These are phyloP conservation scores for Colletotrichum siamense DNA, from an alignment of 2,329 filamentous ascomycete genomes.

Conservation along the genomic window DNA sequence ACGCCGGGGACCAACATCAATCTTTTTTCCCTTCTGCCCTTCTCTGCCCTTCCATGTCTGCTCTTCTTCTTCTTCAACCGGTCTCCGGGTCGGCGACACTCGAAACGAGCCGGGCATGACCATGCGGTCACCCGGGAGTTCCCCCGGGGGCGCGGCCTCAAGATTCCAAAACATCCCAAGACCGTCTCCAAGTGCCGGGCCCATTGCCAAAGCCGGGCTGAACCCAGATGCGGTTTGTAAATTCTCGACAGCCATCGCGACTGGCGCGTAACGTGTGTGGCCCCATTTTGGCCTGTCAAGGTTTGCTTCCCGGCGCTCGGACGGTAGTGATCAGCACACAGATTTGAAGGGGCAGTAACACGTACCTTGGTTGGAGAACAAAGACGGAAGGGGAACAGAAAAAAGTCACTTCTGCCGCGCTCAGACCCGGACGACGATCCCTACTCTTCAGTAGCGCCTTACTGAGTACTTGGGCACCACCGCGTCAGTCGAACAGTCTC, in stretches of 20 bases:
- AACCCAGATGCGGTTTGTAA: not conserved
- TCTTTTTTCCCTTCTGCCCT: not conserved
- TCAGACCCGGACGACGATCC: constrained; percentile 5
- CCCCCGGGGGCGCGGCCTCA: not conserved
- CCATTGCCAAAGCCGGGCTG: not conserved
- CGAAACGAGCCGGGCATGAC: not conserved
- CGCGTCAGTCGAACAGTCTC: not conserved
- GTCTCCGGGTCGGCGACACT: not conserved
- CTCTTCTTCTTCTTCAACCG: not conserved
- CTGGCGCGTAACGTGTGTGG: not conserved
- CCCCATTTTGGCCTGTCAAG: not conserved
- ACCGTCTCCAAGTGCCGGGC: not conserved
- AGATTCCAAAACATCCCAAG: not conserved
- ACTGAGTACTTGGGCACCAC: not conserved
- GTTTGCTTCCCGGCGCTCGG: constrained; percentile 3
- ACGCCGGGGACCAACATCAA: not conserved
- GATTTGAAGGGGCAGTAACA: not conserved
- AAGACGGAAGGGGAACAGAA: not conserved
- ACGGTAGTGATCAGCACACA: constrained; percentile 1
- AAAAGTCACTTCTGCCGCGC: not conserved
- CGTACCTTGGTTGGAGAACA: not conserved
- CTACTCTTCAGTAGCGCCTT: not conserved
- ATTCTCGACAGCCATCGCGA: not conserved
- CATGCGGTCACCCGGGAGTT: not conserved
- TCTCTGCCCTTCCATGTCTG: not conserved